These are phyloP conservation scores for Fusarium annulatum DNA, from an alignment of 2,329 filamentous ascomycete genomes.

Conservation along the genomic window DNA sequence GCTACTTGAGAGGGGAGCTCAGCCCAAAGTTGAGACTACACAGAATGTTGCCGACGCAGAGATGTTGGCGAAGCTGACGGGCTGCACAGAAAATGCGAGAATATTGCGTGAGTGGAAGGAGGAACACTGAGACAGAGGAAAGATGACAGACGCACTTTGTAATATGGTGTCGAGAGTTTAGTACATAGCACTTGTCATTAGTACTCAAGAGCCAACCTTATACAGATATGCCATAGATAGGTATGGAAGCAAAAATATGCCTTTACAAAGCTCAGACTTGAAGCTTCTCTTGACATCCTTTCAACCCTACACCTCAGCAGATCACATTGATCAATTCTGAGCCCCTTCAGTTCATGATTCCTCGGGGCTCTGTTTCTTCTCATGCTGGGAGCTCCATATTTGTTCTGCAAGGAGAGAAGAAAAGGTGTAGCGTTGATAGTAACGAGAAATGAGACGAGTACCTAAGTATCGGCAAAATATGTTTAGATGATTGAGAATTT, in stretches of 20 bases:
- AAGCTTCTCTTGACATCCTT: not conserved
- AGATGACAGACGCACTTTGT: fast-evolving
- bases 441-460: not conserved
- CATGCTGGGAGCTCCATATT: not conserved
- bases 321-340: not conserved
- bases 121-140: not conserved
- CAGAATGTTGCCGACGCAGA: not conserved
- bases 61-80: not conserved
- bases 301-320: not conserved
- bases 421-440: not conserved
- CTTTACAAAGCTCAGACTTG: not conserved
- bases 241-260: not conserved
- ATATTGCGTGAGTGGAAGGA: not conserved
- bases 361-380: not conserved
- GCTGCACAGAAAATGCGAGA: not conserved
- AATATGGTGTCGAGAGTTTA: not conserved
- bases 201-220: not conserved
- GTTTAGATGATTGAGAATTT: not conserved
- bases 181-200: not conserved
- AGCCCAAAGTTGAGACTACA: not conserved
- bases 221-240: not conserved
- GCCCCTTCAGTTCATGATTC: not conserved
- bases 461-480: not conserved
- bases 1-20: not conserved
- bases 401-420: not conserved